These are phyloP conservation scores for Dalechampia spathulata DNA, from an alignment of 441 rosid species.

Conservation along the genomic window DNA sequence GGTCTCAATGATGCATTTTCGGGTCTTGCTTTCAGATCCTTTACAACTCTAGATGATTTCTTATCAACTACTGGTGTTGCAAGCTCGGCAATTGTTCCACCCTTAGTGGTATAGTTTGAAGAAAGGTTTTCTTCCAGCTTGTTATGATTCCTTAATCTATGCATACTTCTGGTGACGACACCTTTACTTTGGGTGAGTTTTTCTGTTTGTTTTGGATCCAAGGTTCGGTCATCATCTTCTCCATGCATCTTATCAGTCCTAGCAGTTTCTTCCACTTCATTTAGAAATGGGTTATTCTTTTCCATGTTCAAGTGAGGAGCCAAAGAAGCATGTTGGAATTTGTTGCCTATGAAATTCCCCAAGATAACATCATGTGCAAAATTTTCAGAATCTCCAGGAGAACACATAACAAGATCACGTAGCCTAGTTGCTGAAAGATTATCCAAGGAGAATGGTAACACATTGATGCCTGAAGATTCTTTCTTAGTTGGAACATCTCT, in stretches of 20 bases:
- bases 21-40: not conserved
- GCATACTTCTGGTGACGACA: constrained; percentile 27
- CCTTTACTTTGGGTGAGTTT: constrained; percentile 16
- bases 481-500: constrained; percentile 8
- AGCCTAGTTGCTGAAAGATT: constrained; percentile 33
- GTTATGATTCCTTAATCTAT: not conserved
- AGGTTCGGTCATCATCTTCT: constrained; percentile 1
- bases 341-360: constrained; percentile 13
- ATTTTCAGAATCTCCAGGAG: constrained; percentile 16
- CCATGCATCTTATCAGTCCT: constrained; percentile 4
- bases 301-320: constrained; percentile 3
- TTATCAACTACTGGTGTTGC: not conserved
- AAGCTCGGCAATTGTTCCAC: not conserved
- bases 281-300: not conserved
- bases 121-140: not conserved
- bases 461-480: constrained; percentile 1
- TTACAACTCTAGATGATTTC: not conserved
- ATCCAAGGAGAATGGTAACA: constrained; percentile 21
- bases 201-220: not conserved
- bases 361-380: constrained; percentile 21
- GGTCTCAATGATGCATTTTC: not conserved
- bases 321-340: constrained; percentile 3
- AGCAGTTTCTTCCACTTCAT: constrained; percentile 10
- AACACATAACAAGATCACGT: constrained; percentile 29
- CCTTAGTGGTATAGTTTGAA: not conserved